phyloP scores from a whole-genome alignment of 306 rosid species.

The Datisca glomerata region DNA sequence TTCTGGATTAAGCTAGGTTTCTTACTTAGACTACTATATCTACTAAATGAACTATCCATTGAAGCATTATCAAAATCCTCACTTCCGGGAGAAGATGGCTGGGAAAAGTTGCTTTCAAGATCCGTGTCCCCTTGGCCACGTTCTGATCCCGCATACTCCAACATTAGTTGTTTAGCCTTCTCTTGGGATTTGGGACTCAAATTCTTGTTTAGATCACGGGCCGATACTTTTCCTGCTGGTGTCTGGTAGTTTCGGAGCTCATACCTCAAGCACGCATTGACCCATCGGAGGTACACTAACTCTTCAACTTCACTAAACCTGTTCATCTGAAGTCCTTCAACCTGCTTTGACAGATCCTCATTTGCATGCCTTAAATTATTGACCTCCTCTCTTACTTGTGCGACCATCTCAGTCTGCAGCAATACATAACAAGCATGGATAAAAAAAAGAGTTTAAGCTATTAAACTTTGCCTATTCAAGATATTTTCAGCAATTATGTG shows the following conservation, averaged over 20 bases:
- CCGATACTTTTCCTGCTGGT: conserved; percentile 64
- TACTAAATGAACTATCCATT: conserved; percentile 62
- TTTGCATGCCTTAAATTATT: conserved; percentile 58
- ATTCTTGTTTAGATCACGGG: conserved; percentile 75
- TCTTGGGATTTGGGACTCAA: conserved; percentile 82
- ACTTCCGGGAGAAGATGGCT: conserved; percentile 97
- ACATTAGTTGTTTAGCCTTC: conserved; percentile 82
- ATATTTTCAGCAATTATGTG: no score
- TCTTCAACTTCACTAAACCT: conserved; percentile 94
- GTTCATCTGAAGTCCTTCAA: conserved; percentile 90
- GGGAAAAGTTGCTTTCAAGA: conserved; percentile 86
- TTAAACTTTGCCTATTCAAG: no score
- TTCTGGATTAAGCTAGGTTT: conserved; percentile 69
- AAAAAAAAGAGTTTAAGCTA: no score
- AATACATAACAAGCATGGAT: conserved; percentile 4
- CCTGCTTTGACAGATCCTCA: conserved; percentile 82
- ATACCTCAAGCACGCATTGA: conserved; percentile 86
- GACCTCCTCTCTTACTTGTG: conserved; percentile 47
- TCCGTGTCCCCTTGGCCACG: conserved; percentile 96
- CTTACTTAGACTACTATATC: conserved; percentile 57
- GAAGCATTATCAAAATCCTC: conserved; percentile 93
- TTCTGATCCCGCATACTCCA: conserved; percentile 91
- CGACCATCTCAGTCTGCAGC: conserved; percentile 70
- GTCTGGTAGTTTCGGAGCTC: conserved; percentile 70
- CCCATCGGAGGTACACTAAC: conserved; percentile 96